These are phyloP conservation scores for Brettanomyces nanus DNA, from an alignment of 805 yeast genomes.

Conservation along the genomic window DNA sequence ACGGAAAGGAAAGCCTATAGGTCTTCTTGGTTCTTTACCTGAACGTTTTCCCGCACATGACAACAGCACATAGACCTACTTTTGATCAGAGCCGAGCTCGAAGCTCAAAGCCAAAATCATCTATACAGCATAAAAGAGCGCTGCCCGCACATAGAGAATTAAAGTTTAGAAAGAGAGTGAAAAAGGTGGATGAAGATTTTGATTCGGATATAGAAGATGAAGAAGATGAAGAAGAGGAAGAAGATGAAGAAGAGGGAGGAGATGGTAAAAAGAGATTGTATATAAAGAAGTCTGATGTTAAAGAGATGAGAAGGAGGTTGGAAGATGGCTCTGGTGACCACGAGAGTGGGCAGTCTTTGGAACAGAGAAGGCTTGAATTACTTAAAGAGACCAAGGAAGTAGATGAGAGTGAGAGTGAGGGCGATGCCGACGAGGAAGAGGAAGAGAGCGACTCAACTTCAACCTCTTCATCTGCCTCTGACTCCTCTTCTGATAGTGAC, in stretches of 20 bases:
- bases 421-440: slow-evolving; percentile 12
- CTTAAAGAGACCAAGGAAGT: slow-evolving; percentile 39
- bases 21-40: too few relatives aligned
- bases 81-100: slow-evolving; percentile 58
- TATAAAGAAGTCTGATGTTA: neutral
- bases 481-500: slow-evolving; percentile 44
- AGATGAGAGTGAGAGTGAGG: slow-evolving; percentile 29
- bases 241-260: slow-evolving; percentile 25
- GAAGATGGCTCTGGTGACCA: neutral
- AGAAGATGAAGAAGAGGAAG: slow-evolving; percentile 1
- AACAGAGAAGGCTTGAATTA: neutral
- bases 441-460: slow-evolving; percentile 7
- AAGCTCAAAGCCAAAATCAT: slow-evolving; percentile 31
- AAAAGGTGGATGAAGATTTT: slow-evolving; percentile 15
- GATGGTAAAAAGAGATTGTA: slow-evolving; percentile 5
- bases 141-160: slow-evolving; percentile 48
- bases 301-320: neutral
- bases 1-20: too few relatives aligned
- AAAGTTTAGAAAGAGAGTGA: slow-evolving; percentile 33
- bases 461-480: slow-evolving; percentile 21
- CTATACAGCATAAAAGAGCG: slow-evolving; percentile 44
- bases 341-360: neutral
- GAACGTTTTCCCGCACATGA: too few relatives aligned
- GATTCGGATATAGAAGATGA: slow-evolving; percentile 36
- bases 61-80: slow-evolving; percentile 65